Evolutionary conservation across 1,284 basidiomycete species (phyloP), one percentile per base, ranked within the genome.

Genomic region (Ceratobasidium sp.): DNA sequence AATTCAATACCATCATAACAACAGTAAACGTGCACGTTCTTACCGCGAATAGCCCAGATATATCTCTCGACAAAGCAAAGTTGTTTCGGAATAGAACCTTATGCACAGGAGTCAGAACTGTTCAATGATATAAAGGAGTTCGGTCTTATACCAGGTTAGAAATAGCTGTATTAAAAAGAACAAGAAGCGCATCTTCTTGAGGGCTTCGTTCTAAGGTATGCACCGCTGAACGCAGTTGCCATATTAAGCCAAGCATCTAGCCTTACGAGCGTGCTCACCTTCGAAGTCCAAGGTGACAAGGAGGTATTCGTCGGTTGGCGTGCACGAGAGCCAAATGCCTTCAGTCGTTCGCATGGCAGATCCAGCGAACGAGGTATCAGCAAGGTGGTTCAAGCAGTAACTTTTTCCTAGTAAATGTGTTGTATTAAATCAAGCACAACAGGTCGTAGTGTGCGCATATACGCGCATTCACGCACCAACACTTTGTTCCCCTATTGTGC

Each of bases 231-330:
- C 23, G 18, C 21, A 46, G 21, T 25, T 21, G 18, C 7, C 25
- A n/a, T n/a, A 59, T 8, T 40, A 33, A 36, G 9, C 21, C 9
- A 12, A 21, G n/a, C 21, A 21, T 18, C 21, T 1, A 23, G 42
- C 1, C 54, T 28, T 38, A 30, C 36, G 18, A 28, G 28, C 6
- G n/a, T 42, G 11, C n/a, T 18, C 40, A 82, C 87, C 87, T 82
- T 89, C 88, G 72, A 88, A 88, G 75, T 89, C 88, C 1, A 89
- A 80, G 0, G 87, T 84, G 8, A 89, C 86, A 9, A 88, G 81
- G 28, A 89, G 78, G 0, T 79, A 77, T 33, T 86, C 83, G 48
- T 84, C 80, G 0, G 87, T 88, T 0, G 88, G 88, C 1, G 87
- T 87, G 11, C 76, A 74, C 0, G 88, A 87, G 84, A 89, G 86